Evolutionary conservation across 345 rosid genomes (phyloP).

Genomic region (Lepidium sativum): DNA sequence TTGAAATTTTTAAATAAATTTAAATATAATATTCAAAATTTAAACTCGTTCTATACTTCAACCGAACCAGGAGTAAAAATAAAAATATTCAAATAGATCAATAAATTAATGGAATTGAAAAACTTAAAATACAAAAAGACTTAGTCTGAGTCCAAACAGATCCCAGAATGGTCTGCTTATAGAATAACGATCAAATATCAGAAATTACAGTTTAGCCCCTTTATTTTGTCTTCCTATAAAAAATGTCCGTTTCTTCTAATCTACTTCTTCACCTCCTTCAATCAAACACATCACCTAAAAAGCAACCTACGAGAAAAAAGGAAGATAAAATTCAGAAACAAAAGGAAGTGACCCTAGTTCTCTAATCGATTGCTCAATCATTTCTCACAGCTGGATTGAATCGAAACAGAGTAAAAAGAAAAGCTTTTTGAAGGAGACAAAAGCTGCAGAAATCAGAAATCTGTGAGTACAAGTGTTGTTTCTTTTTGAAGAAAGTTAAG

Average conservation of each 20-base stretch:
- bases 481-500: neutral
- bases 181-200: too few species aligned
- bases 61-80: too few species aligned
- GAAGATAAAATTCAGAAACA: neutral
- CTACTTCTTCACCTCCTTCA: neutral
- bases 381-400: neutral
- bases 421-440: neutral
- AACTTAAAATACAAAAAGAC: too few species aligned
- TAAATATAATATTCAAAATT: too few species aligned
- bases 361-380: constrained; percentile 23
- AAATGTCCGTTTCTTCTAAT: neutral
- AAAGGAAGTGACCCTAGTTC: constrained; percentile 14
- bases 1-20: too few species aligned
- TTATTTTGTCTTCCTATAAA: neutral
- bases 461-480: neutral
- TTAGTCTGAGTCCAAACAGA: too few species aligned
- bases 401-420: neutral
- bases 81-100: too few species aligned
- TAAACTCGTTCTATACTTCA: too few species aligned
- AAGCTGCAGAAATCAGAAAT: constrained; percentile 13
- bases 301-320: constrained; percentile 12
- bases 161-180: too few species aligned
- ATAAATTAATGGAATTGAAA: too few species aligned
- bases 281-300: neutral
- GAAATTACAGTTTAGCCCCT: neutral